Percentiles rank a stretch among this genome's conserved stretches.
These are phyloP conservation scores for Alloascoidea africana DNA, from an alignment of 805 yeast genomes.

Conservation along the genomic window DNA sequence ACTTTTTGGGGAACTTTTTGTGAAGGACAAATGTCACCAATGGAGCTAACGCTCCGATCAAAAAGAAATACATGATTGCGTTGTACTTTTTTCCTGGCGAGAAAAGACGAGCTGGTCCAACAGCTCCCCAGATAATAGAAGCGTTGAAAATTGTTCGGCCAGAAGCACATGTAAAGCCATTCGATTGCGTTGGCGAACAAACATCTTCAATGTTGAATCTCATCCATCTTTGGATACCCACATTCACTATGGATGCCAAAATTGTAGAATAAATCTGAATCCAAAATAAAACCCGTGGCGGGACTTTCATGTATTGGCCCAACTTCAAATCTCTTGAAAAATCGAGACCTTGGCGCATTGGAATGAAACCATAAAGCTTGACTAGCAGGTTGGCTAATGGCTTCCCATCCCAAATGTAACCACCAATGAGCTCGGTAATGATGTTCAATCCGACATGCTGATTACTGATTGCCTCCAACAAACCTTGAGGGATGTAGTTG, in stretches of 20 bases:
- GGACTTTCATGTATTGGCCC: slow-evolving; percentile 38
- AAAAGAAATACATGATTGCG: slow-evolving; percentile 44
- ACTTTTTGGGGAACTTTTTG: slow-evolving; percentile 11
- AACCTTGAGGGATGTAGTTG: slow-evolving; percentile 41
- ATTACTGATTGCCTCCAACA: slow-evolving; percentile 44
- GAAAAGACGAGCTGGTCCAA: slow-evolving; percentile 34
- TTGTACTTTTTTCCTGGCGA: slow-evolving; percentile 34
- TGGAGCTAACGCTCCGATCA: slow-evolving; percentile 28
- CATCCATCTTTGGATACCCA: slow-evolving; percentile 32
- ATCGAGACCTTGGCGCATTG: slow-evolving; percentile 31
- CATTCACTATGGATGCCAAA: slow-evolving; percentile 24
- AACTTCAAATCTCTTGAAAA: slow-evolving; percentile 24
- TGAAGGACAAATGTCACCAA: slow-evolving; percentile 12
- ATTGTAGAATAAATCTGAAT: slow-evolving; percentile 26
- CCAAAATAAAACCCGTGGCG: slow-evolving; percentile 33
- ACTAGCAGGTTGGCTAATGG: slow-evolving; percentile 32
- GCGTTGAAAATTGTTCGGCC: slow-evolving; percentile 30
- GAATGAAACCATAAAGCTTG: slow-evolving; percentile 31
- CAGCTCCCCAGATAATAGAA: slow-evolving; percentile 39
- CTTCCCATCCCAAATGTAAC: slow-evolving; percentile 32
- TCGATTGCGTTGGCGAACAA: slow-evolving; percentile 9
- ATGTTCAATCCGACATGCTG: slow-evolving; percentile 40
- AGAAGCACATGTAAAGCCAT: slow-evolving; percentile 19
- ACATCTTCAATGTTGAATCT: slow-evolving; percentile 9
- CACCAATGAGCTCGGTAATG: slow-evolving; percentile 34